Percentiles rank a stretch among this genome's conserved stretches.
Conservation (phyloP, 208 protist genomes). For the Strigomonas culicis region DNA sequence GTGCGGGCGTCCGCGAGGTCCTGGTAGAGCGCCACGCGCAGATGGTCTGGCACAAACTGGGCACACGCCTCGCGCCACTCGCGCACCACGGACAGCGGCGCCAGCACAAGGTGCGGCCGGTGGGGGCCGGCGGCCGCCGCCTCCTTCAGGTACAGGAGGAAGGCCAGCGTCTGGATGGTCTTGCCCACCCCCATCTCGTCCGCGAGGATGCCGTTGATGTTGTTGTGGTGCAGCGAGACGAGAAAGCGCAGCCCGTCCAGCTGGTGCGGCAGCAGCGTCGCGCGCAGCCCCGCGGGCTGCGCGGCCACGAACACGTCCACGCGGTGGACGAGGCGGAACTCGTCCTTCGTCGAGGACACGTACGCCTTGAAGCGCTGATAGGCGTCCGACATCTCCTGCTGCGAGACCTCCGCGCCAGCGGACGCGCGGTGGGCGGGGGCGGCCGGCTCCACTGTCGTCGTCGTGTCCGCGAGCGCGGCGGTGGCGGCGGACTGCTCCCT, state of each 20-base stretch:
- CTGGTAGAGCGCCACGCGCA: slow-evolving; percentile 30
- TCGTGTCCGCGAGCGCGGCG: not conserved
- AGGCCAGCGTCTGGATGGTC: slow-evolving; percentile 91
- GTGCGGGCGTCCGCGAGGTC: slow-evolving; percentile 23
- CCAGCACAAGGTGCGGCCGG: slow-evolving; percentile 89
- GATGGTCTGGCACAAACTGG: slow-evolving; percentile 71
- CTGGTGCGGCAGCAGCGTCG: slow-evolving; percentile 95
- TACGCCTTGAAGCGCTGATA: slow-evolving; percentile 54
- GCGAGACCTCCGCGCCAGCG: not conserved
- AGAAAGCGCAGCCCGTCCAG: slow-evolving; percentile 96
- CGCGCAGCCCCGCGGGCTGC: slow-evolving; percentile 32
- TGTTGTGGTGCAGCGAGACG: slow-evolving; percentile 57
- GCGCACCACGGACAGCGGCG: slow-evolving; percentile 78
- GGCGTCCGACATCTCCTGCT: not conserved
- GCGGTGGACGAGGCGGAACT: slow-evolving; percentile 47
- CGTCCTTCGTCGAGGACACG: slow-evolving; percentile 37
- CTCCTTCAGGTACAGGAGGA: slow-evolving; percentile 58
- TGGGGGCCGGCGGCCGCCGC: not conserved
- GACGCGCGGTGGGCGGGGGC: not conserved
- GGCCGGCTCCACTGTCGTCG: not conserved
- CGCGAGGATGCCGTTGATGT: slow-evolving; percentile 94
- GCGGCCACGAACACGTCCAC: slow-evolving; percentile 33
- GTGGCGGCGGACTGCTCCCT: slow-evolving; percentile 10
- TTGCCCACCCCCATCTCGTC: slow-evolving; percentile 97
- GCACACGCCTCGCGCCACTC: slow-evolving; percentile 94